Percentiles rank a stretch among this genome's conserved stretches.
These are phyloP conservation scores for Debaryomycetaceae sp. DNA, from an alignment of 1,139 yeast species.

Conservation along the genomic window DNA sequence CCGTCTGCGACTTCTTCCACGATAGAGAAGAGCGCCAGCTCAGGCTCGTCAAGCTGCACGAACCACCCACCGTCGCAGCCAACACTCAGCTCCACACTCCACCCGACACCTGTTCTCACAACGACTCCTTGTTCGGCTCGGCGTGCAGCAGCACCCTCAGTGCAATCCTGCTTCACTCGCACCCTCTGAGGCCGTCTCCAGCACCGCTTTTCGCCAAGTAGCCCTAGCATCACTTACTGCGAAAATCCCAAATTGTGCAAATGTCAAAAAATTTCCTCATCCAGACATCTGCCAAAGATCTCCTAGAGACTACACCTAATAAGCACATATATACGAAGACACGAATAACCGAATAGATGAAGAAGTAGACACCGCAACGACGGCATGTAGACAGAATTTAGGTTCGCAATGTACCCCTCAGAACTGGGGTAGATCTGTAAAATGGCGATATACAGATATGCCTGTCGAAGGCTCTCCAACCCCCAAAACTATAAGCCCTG, in stretches of 20 bases:
- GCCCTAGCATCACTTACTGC: not conserved
- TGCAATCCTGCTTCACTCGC: not conserved
- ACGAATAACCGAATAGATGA: too few relatives aligned
- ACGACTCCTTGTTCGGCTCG: not conserved
- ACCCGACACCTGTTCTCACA: not conserved
- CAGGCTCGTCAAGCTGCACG: not conserved
- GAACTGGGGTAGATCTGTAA: too few relatives aligned
- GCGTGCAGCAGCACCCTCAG: not conserved
- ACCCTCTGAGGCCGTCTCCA: not conserved
- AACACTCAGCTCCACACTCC: not conserved
- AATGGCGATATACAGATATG: too few relatives aligned
- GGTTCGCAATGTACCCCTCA: too few relatives aligned
- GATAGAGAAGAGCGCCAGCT: constrained; percentile 10
- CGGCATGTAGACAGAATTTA: too few relatives aligned
- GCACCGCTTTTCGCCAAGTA: not conserved
- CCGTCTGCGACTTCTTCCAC: constrained; percentile 38
- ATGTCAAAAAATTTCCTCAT: too few relatives aligned
- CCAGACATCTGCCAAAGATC: too few relatives aligned
- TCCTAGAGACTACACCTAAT: too few relatives aligned
- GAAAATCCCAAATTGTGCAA: not conserved
- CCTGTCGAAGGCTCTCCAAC: too few relatives aligned
- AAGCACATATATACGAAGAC: too few relatives aligned
- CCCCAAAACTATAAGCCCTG: too few relatives aligned
- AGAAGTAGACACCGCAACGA: too few relatives aligned
- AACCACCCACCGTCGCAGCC: not conserved